phyloP scores from a whole-genome alignment of 148 eudicot species.

The Spergularia marina region DNA sequence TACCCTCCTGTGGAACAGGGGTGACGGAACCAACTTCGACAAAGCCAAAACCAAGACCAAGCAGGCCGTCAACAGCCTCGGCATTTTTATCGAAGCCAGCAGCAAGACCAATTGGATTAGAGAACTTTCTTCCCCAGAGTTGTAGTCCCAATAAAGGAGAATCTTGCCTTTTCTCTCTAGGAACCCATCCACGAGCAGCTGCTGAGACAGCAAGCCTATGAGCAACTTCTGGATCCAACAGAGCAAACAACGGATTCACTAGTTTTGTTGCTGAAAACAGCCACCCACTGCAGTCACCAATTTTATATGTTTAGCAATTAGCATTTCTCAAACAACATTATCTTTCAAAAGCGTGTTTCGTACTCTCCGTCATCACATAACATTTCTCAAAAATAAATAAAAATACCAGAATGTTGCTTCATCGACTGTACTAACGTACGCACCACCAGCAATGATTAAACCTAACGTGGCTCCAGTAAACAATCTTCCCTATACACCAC shows the following conservation, averaged over 20 bases:
- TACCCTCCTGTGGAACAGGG: slow-evolving; percentile 95
- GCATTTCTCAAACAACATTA: background rate
- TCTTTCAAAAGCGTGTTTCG: background rate
- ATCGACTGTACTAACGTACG: slow-evolving; percentile 91
- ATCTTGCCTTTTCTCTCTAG: slow-evolving; percentile 93
- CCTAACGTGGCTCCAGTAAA: slow-evolving; percentile 78
- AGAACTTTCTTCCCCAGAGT: slow-evolving; percentile 97
- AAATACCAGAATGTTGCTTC: slow-evolving; percentile 87
- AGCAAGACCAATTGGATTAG: slow-evolving; percentile 93
- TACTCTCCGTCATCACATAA: no score
- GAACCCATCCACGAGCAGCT: slow-evolving; percentile 99
- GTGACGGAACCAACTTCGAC: slow-evolving; percentile 98
- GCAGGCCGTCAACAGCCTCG: slow-evolving; percentile 97
- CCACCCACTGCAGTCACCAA: slow-evolving; percentile 81
- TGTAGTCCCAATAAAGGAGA: slow-evolving; percentile 69
- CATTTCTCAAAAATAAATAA: slow-evolving; percentile 12
- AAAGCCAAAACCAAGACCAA: slow-evolving; percentile 95
- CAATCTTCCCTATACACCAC: slow-evolving; percentile 56
- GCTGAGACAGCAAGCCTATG: slow-evolving; percentile 82
- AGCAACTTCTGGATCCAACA: slow-evolving; percentile 90
- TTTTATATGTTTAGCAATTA: background rate
- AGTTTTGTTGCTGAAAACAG: slow-evolving; percentile 91
- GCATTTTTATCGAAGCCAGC: slow-evolving; percentile 99
- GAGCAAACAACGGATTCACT: slow-evolving; percentile 92
- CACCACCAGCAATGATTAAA: slow-evolving; percentile 75